A percentile compares a stretch with the other conserved stretches of the same genome.
Conservation (phyloP, 2,329 filamentous ascomycete species). For the Beauveria varroae region DNA sequence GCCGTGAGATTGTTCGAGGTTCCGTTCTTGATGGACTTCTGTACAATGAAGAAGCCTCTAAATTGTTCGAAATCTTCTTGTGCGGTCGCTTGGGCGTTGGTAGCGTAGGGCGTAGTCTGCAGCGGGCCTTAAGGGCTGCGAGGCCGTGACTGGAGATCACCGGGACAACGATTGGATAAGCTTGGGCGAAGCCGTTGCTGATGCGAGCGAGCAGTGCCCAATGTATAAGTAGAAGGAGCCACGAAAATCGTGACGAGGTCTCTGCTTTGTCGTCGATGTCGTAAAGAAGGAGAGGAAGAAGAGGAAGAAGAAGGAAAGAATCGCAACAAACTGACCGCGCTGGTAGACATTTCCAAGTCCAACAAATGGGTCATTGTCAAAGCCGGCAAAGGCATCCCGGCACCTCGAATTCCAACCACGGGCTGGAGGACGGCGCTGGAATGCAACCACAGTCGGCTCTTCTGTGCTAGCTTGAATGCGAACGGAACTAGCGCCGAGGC, state of each 20-base stretch:
- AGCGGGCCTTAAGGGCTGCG: not conserved
- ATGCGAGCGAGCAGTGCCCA: not conserved
- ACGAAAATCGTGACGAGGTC: not conserved
- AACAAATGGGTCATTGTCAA: not conserved
- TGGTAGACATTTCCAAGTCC: not conserved
- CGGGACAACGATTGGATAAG: not conserved
- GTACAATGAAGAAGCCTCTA: not conserved
- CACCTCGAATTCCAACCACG: slow-evolving; percentile 6
- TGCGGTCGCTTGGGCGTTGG: not conserved
- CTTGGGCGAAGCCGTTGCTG: not conserved
- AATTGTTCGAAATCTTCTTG: not conserved
- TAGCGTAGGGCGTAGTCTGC: not conserved
- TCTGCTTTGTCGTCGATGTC: not conserved
- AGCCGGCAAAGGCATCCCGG: not conserved
- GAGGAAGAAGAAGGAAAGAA: not conserved
- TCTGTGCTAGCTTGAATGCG: not conserved
- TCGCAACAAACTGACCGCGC: not conserved
- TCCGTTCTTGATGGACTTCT: too few species aligned
- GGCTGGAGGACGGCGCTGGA: slow-evolving; percentile 7
- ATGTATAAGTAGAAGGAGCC: not conserved
- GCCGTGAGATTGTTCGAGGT: too few species aligned
- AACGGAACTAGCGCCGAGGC: not conserved
- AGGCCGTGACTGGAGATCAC: not conserved
- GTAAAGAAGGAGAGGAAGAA: not conserved
- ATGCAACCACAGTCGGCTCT: not conserved